Conservation (phyloP, 805 yeast genomes). For the Yarrowia sp. region DNA sequence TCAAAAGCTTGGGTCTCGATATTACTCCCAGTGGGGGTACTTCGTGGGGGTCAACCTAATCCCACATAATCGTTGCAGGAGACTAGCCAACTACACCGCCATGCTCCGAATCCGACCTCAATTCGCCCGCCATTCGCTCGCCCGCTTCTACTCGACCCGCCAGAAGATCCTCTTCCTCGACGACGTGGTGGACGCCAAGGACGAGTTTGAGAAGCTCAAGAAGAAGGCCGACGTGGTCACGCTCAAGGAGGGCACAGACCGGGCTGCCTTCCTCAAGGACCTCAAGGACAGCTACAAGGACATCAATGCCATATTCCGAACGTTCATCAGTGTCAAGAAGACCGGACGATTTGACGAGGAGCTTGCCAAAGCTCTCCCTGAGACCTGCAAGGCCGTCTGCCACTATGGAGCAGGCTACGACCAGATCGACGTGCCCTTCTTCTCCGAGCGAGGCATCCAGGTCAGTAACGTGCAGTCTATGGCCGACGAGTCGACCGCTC, state of each 20-base stretch:
- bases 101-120: constrained; percentile 9
- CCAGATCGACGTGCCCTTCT: constrained; percentile 46
- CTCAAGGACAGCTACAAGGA: constrained; percentile 39
- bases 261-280: constrained; percentile 26
- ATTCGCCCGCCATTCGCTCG: neutral
- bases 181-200: constrained; percentile 54
- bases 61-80: neutral
- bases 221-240: constrained; percentile 48
- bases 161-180: constrained; percentile 70
- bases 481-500: constrained; percentile 58
- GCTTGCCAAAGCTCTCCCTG: constrained; percentile 42
- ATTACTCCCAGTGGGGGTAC: too few species aligned
- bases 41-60: constrained; percentile 7
- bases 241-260: constrained; percentile 7
- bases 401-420: constrained; percentile 63
- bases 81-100: neutral
- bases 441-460: constrained; percentile 46
- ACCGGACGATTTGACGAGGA: constrained; percentile 50
- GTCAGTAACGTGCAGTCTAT: constrained; percentile 54
- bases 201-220: constrained; percentile 61
- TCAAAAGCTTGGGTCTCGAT: too few species aligned
- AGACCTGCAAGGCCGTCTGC: constrained; percentile 45
- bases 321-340: constrained; percentile 42
- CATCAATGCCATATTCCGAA: constrained; percentile 45
- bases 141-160: constrained; percentile 36